phyloP scores from a whole-genome alignment of 2,329 filamentous ascomycete genomes.

The Zasmidium angulare region DNA sequence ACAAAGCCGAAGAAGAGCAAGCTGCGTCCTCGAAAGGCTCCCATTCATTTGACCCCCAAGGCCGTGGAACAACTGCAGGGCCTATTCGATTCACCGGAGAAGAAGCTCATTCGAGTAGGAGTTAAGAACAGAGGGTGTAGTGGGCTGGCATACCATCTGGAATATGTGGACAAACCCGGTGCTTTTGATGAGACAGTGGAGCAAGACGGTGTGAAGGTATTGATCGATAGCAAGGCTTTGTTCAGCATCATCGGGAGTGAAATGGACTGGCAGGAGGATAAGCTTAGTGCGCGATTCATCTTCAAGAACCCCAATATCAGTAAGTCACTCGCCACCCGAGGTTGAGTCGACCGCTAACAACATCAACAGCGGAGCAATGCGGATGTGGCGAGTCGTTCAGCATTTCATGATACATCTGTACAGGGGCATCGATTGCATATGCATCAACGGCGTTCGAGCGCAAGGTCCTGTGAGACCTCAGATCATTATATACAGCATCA shows the following conservation, averaged over 20 bases:
- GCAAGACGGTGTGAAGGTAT: constrained; percentile 91
- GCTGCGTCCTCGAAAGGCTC: constrained; percentile 81
- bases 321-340: constrained; percentile 54
- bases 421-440: constrained; percentile 26
- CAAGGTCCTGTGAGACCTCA: not conserved
- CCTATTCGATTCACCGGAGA: constrained; percentile 79
- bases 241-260: constrained; percentile 98
- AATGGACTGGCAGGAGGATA: constrained; percentile 99
- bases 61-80: constrained; percentile 77
- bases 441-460: constrained; percentile 18
- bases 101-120: constrained; percentile 90
- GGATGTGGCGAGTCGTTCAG: constrained; percentile 95
- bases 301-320: constrained; percentile 98
- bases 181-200: constrained; percentile 89
- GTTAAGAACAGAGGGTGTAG: constrained; percentile 94
- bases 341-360: constrained; percentile 18
- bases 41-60: constrained; percentile 78
- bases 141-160: constrained; percentile 86
- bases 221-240: constrained; percentile 95
- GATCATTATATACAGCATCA: not conserved
- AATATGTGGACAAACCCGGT: constrained; percentile 90
- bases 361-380: constrained; percentile 79
- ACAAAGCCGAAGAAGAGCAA: constrained; percentile 62
- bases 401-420: constrained; percentile 37
- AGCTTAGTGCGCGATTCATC: constrained; percentile 85